A percentile compares a stretch with the other conserved stretches of the same genome.
Evolutionary conservation across 2,329 filamentous ascomycete species (phyloP).

Genomic region (Pestalotiopsis sp.): DNA sequence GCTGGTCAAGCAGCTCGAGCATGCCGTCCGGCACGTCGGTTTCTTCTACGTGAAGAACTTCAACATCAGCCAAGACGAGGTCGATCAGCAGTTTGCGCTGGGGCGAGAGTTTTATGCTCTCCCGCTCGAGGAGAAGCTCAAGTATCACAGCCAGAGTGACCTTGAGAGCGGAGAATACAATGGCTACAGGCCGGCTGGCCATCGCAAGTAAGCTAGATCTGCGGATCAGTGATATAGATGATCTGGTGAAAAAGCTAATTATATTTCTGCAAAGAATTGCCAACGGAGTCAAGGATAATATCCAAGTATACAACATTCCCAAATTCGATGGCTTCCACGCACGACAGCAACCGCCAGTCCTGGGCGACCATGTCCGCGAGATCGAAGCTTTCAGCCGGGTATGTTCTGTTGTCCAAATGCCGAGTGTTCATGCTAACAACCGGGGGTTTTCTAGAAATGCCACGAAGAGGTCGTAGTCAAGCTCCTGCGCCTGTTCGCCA

Average conservation of each 20-base stretch:
- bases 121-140: constrained; percentile 61
- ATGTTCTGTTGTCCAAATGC: background rate
- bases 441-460: background rate
- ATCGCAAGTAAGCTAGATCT: constrained; percentile 25
- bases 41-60: constrained; percentile 68
- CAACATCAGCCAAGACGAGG: constrained; percentile 57
- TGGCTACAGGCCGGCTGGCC: constrained; percentile 53
- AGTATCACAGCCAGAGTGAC: constrained; percentile 47
- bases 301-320: constrained; percentile 63
- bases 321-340: constrained; percentile 54
- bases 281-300: constrained; percentile 51
- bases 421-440: background rate
- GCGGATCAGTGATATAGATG: background rate
- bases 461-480: constrained; percentile 53
- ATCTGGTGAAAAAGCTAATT: background rate
- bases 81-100: constrained; percentile 61
- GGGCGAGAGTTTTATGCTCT: constrained; percentile 59
- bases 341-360: constrained; percentile 36
- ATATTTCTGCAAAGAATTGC: constrained; percentile 16
- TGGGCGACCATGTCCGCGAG: background rate
- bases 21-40: constrained; percentile 36
- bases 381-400: constrained; percentile 9
- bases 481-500: constrained; percentile 61
- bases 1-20: constrained; percentile 34
- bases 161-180: constrained; percentile 57